These are phyloP conservation scores for Immersiella caudata DNA, from an alignment of 495 filamentous ascomycete genomes.

Conservation along the genomic window DNA sequence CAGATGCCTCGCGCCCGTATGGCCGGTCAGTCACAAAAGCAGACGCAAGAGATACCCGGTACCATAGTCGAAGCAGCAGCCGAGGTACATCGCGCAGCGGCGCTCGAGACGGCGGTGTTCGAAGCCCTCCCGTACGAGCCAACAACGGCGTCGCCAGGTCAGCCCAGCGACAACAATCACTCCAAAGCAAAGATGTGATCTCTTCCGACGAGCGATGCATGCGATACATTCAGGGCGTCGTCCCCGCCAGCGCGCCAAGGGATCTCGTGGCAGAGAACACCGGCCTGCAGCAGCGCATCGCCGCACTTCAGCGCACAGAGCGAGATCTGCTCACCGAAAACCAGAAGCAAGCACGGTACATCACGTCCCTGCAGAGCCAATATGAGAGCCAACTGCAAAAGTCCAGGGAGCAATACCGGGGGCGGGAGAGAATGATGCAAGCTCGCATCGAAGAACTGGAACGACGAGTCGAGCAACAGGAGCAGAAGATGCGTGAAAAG, in stretches of 20 bases:
- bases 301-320: conserved; percentile 30
- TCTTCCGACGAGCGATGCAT: conserved; percentile 14
- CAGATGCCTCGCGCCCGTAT: too few species aligned
- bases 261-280: conserved; percentile 27
- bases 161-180: too few species aligned
- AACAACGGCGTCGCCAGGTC: too few species aligned
- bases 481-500: conserved; percentile 6
- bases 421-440: conserved; percentile 17
- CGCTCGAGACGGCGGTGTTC: too few species aligned
- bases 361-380: conserved; percentile 14
- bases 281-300: conserved; percentile 29
- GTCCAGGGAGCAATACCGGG: conserved; percentile 24
- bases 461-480: conserved; percentile 18
- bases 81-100: too few species aligned
- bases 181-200: background rate
- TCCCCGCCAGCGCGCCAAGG: background rate
- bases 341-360: conserved; percentile 16
- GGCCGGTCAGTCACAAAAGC: too few species aligned
- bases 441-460: conserved; percentile 26
- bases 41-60: too few species aligned
- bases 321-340: conserved; percentile 26
- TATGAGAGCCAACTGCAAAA: conserved; percentile 17
- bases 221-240: background rate
- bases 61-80: too few species aligned
- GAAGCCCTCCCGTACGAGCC: too few species aligned